Evolutionary conservation across 805 yeast genomes (phyloP).

Genomic region (Pichia kluyveri): DNA sequence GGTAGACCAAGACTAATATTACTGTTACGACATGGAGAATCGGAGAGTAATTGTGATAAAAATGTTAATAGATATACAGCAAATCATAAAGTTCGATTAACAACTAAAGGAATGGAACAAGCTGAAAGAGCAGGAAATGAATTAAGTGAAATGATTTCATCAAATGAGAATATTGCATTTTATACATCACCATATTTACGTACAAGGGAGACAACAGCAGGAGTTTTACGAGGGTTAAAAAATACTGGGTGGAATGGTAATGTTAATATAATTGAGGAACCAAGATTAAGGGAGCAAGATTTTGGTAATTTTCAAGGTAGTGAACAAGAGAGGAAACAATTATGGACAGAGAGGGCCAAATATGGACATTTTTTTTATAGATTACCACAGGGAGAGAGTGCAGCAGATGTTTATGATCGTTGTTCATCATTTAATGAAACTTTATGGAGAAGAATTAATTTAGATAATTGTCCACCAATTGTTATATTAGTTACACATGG

Average conservation of each 20-base stretch:
- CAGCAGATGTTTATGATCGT: constrained; percentile 91
- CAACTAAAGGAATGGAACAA: constrained; percentile 59
- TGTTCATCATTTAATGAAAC: constrained; percentile 87
- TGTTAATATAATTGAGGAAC: constrained; percentile 63
- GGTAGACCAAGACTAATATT: constrained; percentile 50
- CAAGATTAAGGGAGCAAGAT: constrained; percentile 89
- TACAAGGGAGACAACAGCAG: constrained; percentile 76
- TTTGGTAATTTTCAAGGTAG: constrained; percentile 87
- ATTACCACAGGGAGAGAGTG: constrained; percentile 90
- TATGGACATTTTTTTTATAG: constrained; percentile 87
- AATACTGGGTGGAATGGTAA: constrained; percentile 10
- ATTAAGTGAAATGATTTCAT: constrained; percentile 25
- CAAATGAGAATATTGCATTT: constrained; percentile 57
- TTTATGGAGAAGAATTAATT: constrained; percentile 67
- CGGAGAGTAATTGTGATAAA: constrained; percentile 85
- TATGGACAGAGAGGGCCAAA: constrained; percentile 77
- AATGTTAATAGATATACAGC: constrained; percentile 68
- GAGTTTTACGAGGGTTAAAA: constrained; percentile 45
- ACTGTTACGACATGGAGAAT: constrained; percentile 85
- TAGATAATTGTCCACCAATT: constrained; percentile 65
- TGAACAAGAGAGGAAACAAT: constrained; percentile 64
- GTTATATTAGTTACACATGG: constrained; percentile 88
- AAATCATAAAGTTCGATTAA: constrained; percentile 71
- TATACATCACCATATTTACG: constrained; percentile 83
- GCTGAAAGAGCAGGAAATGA: constrained; percentile 52